Base-by-base conservation (phyloP, 2,329 filamentous ascomycete species). In the Fusarium fracticaudum region DNA sequence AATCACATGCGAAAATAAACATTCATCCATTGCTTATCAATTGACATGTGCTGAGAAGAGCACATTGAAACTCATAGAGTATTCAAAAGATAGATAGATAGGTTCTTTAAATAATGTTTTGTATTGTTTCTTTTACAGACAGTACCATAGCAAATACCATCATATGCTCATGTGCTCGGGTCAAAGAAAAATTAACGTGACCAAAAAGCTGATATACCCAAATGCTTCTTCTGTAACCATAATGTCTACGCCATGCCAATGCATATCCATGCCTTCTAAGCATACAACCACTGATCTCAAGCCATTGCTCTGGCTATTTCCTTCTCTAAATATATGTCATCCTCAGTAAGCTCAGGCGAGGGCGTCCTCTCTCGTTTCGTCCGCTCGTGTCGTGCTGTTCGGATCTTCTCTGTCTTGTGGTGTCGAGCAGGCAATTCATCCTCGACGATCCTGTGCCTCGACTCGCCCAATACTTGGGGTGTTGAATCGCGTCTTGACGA, bases 301-400 rank as follows among this genome's bases (percentile, higher is more conserved):
- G 67, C 76, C 33, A 76, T 77, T 59, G 74, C 74, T 29, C 65
- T 64, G 18, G 74, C 67, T 41, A 71, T 68, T 48, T 78, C 68
- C 33, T 66, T 77, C 50, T 72, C 60, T 48, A 75, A 47, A 35
- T 73, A 73, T 17, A 71, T 61, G 9, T 67, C 67, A 40, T 74
- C 65, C 26, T 73, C 67, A 26, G 43, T 59, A n/a, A 51, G 11
- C 51, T 75, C 74, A 8, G 58, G 35, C 18, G 64, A 65, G 9
- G 64, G 57, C 14, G 58, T 54, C 24, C 41, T 69, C 45, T 68
- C 73, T 55, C 53, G 55, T 37, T 47, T 62, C 24, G 38, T 38
- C 31, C 44, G 75, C 50, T 67, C 62, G 7, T 65, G 48, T 57
- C 43, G 35, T 41, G 59, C 60, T 45, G 24, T 58, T 60, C 38